Conservation (phyloP, 2,329 filamentous ascomycete species). For the Coniochaeta hoffmannii region DNA sequence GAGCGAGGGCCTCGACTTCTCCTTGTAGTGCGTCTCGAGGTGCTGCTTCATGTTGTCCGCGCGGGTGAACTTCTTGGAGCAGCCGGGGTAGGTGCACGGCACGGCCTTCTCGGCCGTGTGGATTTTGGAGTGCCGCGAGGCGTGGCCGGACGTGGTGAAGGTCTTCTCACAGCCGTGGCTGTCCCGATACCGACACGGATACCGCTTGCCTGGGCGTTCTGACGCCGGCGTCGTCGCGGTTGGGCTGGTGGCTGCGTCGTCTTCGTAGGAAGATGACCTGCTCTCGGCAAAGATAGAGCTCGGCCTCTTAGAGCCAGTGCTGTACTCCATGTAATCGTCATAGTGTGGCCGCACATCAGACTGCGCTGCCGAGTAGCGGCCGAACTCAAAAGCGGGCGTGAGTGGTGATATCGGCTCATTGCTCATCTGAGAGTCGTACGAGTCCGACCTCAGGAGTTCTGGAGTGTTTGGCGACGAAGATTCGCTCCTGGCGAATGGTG, state of each 20-base stretch:
- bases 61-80: constrained; percentile 73
- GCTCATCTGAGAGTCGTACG: constrained; percentile 53
- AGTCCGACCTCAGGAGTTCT: constrained; percentile 51
- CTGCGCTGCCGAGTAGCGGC: constrained; percentile 5
- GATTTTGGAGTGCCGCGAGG: constrained; percentile 78
- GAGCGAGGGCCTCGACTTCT: constrained; percentile 31
- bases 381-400: constrained; percentile 38
- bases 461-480: constrained; percentile 46
- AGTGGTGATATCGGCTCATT: constrained; percentile 47
- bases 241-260: constrained; percentile 36
- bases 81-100: constrained; percentile 58
- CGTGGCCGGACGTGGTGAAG: constrained; percentile 78
- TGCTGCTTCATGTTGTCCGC: constrained; percentile 88
- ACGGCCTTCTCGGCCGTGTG: constrained; percentile 77
- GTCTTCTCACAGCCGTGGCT: constrained; percentile 67
- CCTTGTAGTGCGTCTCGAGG: constrained; percentile 66
- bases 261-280: constrained; percentile 43
- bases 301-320: constrained; percentile 29
- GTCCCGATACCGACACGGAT: constrained; percentile 67
- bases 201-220: constrained; percentile 54
- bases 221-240: constrained; percentile 10
- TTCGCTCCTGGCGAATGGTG: constrained; percentile 25
- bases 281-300: constrained; percentile 32
- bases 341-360: constrained; percentile 19
- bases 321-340: constrained; percentile 25